Evolutionary conservation across 1,284 basidiomycete genomes (phyloP).

Genomic region (Malassezia vespertilionis): DNA sequence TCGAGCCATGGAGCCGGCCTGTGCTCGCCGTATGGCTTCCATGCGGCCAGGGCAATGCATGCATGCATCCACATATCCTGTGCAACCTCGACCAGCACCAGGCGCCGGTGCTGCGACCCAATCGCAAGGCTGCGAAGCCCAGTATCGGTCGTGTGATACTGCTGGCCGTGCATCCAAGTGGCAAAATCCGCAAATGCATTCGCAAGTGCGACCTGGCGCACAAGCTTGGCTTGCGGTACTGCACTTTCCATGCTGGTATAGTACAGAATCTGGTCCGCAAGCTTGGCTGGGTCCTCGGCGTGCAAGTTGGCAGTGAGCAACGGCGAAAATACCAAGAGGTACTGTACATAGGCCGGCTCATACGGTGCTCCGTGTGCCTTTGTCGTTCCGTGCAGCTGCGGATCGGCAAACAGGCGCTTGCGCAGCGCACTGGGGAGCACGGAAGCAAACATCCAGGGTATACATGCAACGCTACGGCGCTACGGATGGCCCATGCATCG

Average conservation of each 20-base stretch:
- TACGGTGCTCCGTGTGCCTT: not conserved
- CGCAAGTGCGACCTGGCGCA: constrained; percentile 11
- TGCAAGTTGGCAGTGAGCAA: constrained; percentile 1
- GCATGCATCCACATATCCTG: constrained; percentile 14
- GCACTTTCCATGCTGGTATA: constrained; percentile 11
- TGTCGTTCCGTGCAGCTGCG: no score
- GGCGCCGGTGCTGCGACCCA: not conserved
- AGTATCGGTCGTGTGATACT: not conserved
- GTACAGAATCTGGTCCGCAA: constrained; percentile 10
- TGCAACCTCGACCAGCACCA: constrained; percentile 10
- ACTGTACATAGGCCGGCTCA: constrained; percentile 14
- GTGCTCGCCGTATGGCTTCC: not conserved
- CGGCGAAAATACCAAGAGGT: constrained; percentile 12
- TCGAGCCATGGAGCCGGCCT: constrained; percentile 12
- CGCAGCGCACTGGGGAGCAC: constrained; percentile 1
- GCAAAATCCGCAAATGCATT: constrained; percentile 16
- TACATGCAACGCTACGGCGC: not conserved
- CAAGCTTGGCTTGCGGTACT: constrained; percentile 11
- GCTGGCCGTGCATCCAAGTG: not conserved
- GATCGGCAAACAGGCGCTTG: not conserved
- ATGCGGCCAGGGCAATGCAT: not conserved
- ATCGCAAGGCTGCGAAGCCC: constrained; percentile 1
- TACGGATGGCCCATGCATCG: constrained; percentile 3
- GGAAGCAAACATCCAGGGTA: not conserved
- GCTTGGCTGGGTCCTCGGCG: constrained; percentile 10